Evolutionary conservation across 2,329 filamentous ascomycete species (phyloP).

Genomic region (Neofusicoccum umdonicola): DNA sequence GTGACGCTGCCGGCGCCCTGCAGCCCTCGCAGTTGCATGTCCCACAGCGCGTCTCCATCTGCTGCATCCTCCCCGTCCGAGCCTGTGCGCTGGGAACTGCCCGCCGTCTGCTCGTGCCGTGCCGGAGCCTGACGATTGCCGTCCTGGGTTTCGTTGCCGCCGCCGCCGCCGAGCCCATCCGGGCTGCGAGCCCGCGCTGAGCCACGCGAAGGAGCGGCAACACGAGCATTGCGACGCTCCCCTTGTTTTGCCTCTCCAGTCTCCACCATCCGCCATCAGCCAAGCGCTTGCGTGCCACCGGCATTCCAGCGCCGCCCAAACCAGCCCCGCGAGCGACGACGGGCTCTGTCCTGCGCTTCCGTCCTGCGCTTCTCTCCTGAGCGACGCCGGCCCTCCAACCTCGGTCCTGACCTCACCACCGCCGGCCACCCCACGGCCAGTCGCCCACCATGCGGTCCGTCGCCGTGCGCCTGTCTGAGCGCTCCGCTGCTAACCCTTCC

Average conservation of each 20-base stretch:
- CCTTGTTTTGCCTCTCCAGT: neutral
- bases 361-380: conserved; percentile 3
- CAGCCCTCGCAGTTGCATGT: neutral
- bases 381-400: neutral
- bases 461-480: neutral
- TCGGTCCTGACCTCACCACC: neutral
- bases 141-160: neutral
- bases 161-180: neutral
- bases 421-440: neutral
- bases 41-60: neutral
- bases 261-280: neutral
- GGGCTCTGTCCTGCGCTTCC: neutral
- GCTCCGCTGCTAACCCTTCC: neutral
- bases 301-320: neutral
- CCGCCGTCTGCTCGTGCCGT: conserved; percentile 5
- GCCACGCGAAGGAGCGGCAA: neutral
- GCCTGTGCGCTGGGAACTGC: neutral
- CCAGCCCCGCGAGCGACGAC: neutral
- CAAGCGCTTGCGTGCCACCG: neutral
- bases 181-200: neutral
- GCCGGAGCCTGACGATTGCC: neutral
- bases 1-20: conserved; percentile 1
- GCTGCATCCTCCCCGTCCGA: conserved; percentile 3
- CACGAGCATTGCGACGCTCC: conserved; percentile 4
- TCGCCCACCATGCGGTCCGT: conserved; percentile 15